phyloP scores from a whole-genome alignment of 139 green algal genomes.

The Edaphochlamys debaryana region DNA sequence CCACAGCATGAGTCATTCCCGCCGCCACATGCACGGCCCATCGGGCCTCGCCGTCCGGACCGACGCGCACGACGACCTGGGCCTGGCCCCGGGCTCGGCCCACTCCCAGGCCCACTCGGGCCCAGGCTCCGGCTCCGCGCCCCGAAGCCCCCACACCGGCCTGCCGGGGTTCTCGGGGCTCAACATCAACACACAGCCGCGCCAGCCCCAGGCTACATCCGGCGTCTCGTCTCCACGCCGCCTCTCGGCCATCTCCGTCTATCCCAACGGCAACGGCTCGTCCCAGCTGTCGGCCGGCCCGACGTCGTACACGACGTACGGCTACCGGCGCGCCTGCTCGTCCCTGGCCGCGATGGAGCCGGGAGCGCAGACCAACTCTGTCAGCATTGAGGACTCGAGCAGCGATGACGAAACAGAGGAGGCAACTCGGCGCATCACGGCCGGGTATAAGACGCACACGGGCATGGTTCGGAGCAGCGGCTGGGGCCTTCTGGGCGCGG shows the following conservation, averaged over 20 bases:
- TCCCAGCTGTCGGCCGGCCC: background rate
- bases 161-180: too few relatives aligned
- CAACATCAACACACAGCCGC: background rate
- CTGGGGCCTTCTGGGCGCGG: slow-evolving; percentile 12
- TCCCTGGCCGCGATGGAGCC: slow-evolving; percentile 27
- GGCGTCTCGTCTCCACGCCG: too few relatives aligned
- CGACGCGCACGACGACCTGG: too few relatives aligned
- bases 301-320: slow-evolving; percentile 37
- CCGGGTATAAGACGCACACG: slow-evolving; percentile 5
- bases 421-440: slow-evolving; percentile 9
- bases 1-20: too few relatives aligned
- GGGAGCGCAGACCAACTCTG: background rate
- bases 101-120: too few relatives aligned
- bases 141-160: too few relatives aligned
- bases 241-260: background rate
- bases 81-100: too few relatives aligned
- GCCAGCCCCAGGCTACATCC: background rate
- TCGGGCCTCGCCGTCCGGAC: too few relatives aligned
- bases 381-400: background rate
- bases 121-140: too few relatives aligned
- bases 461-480: slow-evolving; percentile 17
- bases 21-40: too few relatives aligned
- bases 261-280: background rate
- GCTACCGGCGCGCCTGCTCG: slow-evolving; percentile 28
- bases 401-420: slow-evolving; percentile 17